A percentile compares a stretch with the other conserved stretches of the same genome.
phyloP scores from a whole-genome alignment of 2,329 filamentous ascomycete species.

The Pseudogymnoascus sp. region DNA sequence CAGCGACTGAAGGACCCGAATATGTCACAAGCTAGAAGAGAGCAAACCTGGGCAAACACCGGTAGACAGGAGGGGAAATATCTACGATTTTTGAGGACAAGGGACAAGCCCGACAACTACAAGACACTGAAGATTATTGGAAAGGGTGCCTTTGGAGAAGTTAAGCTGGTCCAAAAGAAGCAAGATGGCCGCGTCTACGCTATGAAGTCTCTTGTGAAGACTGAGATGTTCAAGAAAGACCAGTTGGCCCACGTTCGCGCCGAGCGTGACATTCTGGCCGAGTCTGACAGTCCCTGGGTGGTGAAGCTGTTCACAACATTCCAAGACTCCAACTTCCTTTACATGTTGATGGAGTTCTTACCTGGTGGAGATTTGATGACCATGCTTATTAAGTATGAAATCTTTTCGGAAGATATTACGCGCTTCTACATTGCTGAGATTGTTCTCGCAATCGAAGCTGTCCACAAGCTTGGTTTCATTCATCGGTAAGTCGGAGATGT shows the following conservation, averaged over 20 bases:
- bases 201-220: conserved; percentile 96
- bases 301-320: conserved; percentile 98
- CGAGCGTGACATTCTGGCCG: conserved; percentile 93
- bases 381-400: conserved; percentile 99
- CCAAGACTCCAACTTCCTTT: conserved; percentile 91
- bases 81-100: conserved; percentile 85
- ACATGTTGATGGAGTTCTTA: conserved; percentile 99
- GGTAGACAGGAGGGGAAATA: conserved; percentile 88
- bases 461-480: conserved; percentile 96
- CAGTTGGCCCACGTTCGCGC: conserved; percentile 95
- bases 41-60: conserved; percentile 75
- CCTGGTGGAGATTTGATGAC: conserved; percentile 98
- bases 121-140: conserved; percentile 95
- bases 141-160: conserved; percentile 97
- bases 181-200: conserved; percentile 95
- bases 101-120: conserved; percentile 91
- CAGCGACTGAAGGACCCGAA: conserved; percentile 71
- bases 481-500: conserved; percentile 63
- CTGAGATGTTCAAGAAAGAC: conserved; percentile 99
- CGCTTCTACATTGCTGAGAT: conserved; percentile 99
- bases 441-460: conserved; percentile 94
- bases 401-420: conserved; percentile 97
- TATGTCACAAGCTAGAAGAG: conserved; percentile 67
- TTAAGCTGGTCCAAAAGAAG: conserved; percentile 95
- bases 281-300: conserved; percentile 99